Evolutionary conservation across 192 early-diverging fungal genomes (phyloP), one percentile per base, ranked within the genome.

Genomic region (Funneliformis mosseae): DNA sequence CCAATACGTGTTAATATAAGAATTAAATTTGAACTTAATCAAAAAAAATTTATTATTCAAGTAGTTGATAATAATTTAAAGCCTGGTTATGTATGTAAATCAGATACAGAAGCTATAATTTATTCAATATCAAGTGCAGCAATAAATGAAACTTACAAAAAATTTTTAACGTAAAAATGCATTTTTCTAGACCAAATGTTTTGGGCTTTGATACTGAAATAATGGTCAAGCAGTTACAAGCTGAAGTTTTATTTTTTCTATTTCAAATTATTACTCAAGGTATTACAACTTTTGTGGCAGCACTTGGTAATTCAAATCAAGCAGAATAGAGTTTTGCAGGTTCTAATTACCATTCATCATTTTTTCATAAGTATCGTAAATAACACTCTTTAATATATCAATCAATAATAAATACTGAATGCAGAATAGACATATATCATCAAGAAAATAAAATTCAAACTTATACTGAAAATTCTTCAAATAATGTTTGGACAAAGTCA

Each of bases 121-220:
- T 55, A 55, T 14, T 55, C 14, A 4, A 55, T 4, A 16, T 5
- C 4, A 55, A 55, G 14, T 55, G 50, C 50, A n/a, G 50, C 16
- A 55, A 55, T 55, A 55, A 55, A 55, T 5, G 3, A 55, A 64
- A 64, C 23, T 64, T 64, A 28, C 23, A 64, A 64, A 64, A 63
- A 62, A 3, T 7, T 11, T 63, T 63, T 8, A 12, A 27, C 2
- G 8, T 64, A 64, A 64, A 64, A 14, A 27, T 11, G 25, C 23
- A 8, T 64, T 64, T 64, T 64, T 28, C n/a, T 64, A 23, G n/a
- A 62, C 61, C n/a, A 23, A 25, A 9, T 62, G 3, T 62, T 25
- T 62, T 62, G 23, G 61, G 61, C 61, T 62, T 25, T 62, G n/a
- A 62, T 62, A 62, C 25, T 62, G n/a, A 62, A 62, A 62, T 23